phyloP scores from a whole-genome alignment of 2,329 filamentous ascomycete genomes.

The Talaromyces sp. region DNA sequence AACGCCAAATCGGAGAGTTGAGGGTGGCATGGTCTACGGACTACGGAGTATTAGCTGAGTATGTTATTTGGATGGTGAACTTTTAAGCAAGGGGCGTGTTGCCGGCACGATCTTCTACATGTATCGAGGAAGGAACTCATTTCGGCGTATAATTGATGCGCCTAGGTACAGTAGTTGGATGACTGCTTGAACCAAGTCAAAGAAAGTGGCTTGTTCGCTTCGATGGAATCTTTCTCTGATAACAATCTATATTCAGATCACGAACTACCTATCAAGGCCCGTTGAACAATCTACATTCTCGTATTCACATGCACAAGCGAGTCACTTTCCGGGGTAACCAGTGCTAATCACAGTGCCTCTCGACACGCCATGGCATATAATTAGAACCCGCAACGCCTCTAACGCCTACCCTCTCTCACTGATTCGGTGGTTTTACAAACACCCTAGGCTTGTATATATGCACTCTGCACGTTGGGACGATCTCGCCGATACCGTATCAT shows the following conservation, averaged over 20 bases:
- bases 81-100: background rate
- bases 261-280: background rate
- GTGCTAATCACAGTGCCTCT: background rate
- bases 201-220: background rate
- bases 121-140: background rate
- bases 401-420: background rate
- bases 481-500: background rate
- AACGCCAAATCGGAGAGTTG: background rate
- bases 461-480: background rate
- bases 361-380: background rate
- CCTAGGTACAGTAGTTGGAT: background rate
- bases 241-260: background rate
- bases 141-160: background rate
- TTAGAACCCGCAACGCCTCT: slow-evolving; percentile 3
- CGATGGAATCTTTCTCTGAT: background rate
- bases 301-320: background rate
- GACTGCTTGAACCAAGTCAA: background rate
- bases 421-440: background rate
- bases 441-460: background rate
- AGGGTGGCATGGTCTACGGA: background rate
- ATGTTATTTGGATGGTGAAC: background rate
- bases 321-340: background rate
- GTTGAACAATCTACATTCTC: background rate
- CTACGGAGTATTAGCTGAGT: background rate
- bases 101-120: background rate